Base-by-base conservation (phyloP, 163 green algal genomes). In the Volvox carteri region DNA sequence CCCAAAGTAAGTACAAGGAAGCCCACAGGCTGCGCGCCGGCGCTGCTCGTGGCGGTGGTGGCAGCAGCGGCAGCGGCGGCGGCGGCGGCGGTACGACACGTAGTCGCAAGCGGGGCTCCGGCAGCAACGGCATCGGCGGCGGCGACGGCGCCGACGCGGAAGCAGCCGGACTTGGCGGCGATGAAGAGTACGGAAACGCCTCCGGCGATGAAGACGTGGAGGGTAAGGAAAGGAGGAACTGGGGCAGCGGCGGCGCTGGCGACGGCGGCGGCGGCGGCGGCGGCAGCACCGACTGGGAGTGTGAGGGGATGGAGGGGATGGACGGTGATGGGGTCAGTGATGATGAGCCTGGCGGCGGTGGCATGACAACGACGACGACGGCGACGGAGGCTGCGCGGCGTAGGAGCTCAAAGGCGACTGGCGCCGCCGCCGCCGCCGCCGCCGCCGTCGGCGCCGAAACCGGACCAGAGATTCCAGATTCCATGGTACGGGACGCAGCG, bases 1-100 rank as follows among this genome's bases (percentile, higher is more conserved):
- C 75, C 12, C 48, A 56, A 30, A 56, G n/a, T 30, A 84, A 84
- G 75, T 84, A 84, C 75, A 84, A 84, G 75, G 75, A 68, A 30
- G 30, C 75, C 7, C 75, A 84, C 48, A 46, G 75, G 48, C 6
- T 50, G 46, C 42, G 42, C 70, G 23, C 39, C 70, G 39, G 70
- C 39, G 35, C 18, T 54, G 70, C 12, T 1, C 39, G 70, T 1
- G 70, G 39, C 8, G 70, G 18, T 12, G 37, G 14, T 21, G 37
- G 70, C 39, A 21, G 35, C 70, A 30, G 37, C 70, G 21, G 70
- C 37, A 21, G 70, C 39, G 39, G 70, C 12, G 11, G 14, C 70
- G 37, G 37, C 70, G 39, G 41, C 70, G 62, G 62, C 12, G 62
- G n/a, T 41, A 28, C n/a, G n/a, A n/a, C n/a, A n/a, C n/a, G 62